Evolutionary conservation across 108 stramenopile genomes (phyloP).

Genomic region (Craspedostauros australis): DNA sequence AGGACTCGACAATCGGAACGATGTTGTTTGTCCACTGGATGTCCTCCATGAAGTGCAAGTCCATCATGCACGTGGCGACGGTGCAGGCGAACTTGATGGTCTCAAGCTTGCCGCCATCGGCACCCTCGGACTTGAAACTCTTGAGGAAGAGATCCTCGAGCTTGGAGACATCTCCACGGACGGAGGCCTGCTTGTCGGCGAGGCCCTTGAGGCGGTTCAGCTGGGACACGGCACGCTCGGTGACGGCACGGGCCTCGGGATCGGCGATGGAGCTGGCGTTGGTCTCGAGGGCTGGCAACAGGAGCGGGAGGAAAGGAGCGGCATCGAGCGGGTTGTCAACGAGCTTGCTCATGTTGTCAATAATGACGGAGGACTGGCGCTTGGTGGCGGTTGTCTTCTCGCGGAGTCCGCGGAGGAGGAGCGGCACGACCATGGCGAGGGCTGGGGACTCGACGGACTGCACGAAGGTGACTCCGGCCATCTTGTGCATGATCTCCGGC

Average conservation of each 20-base stretch:
- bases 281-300: conserved; percentile 93
- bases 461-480: conserved; percentile 96
- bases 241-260: conserved; percentile 89
- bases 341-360: conserved; percentile 98
- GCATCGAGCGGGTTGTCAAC: conserved; percentile 94
- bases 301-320: conserved; percentile 92
- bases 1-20: conserved; percentile 35
- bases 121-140: conserved; percentile 38
- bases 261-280: conserved; percentile 94
- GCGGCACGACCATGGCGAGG: conserved; percentile 98
- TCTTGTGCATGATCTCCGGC: conserved; percentile 93
- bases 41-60: conserved; percentile 87
- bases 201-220: conserved; percentile 78
- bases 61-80: conserved; percentile 87
- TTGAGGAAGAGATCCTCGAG: conserved; percentile 62
- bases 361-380: conserved; percentile 97
- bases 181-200: conserved; percentile 72
- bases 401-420: conserved; percentile 92
- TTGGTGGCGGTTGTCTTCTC: conserved; percentile 91
- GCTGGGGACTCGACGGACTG: conserved; percentile 98
- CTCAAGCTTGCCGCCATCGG: conserved; percentile 42
- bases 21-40: conserved; percentile 86
- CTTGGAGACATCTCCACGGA: conserved; percentile 83
- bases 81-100: conserved; percentile 62
- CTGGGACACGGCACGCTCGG: conserved; percentile 82